Evolutionary conservation across 1,139 yeast species (phyloP).

Genomic region (Protomyces pachydermus): DNA sequence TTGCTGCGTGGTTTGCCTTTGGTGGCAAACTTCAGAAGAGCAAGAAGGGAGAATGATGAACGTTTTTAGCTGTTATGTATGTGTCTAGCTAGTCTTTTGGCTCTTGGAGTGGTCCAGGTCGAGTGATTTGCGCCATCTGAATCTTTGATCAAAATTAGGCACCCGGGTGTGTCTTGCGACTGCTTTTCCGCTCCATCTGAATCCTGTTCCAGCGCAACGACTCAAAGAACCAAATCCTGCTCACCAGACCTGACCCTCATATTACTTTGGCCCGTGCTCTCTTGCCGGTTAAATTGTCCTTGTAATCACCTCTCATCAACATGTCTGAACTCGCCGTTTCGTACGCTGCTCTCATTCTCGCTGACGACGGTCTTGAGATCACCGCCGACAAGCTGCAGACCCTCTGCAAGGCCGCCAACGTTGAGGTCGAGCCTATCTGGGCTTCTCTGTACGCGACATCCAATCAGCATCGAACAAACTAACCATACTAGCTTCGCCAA

Average conservation of each 20-base stretch:
- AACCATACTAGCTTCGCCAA: constrained; percentile 55
- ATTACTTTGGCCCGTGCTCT: constrained; percentile 2
- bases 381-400: constrained; percentile 77
- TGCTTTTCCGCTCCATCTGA: not conserved
- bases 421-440: constrained; percentile 71
- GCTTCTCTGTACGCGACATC: constrained; percentile 54
- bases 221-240: not conserved
- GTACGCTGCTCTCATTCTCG: constrained; percentile 30
- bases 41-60: not conserved
- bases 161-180: not conserved
- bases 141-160: no score
- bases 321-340: constrained; percentile 26
- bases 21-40: constrained; percentile 17
- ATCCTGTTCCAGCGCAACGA: no score
- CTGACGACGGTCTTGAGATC: constrained; percentile 29
- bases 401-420: constrained; percentile 85
- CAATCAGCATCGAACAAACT: constrained; percentile 34
- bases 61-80: no score
- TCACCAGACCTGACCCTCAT: not conserved
- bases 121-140: not conserved
- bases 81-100: no score
- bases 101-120: no score
- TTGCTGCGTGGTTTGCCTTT: constrained; percentile 20
- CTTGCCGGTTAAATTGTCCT: constrained; percentile 2
- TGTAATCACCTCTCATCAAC: not conserved